Percentiles rank a stretch among this genome's conserved stretches.
Evolutionary conservation across 345 rosid genomes (phyloP).

Genomic region (Dipteronia dyeriana): DNA sequence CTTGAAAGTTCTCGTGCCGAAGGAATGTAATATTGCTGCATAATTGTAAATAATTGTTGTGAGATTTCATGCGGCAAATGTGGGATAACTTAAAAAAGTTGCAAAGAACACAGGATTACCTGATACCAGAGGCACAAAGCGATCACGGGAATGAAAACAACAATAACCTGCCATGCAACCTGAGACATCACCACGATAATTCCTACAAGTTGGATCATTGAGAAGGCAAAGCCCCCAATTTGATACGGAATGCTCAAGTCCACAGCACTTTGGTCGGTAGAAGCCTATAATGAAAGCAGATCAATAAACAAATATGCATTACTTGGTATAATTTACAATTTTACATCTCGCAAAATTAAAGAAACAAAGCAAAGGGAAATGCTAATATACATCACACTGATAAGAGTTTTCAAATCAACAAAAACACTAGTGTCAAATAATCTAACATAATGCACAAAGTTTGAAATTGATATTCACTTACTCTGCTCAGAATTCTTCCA

Average conservation of each 20-base stretch:
- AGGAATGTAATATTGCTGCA: constrained; percentile 72
- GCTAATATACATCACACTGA: no score
- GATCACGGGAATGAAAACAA: constrained; percentile 57
- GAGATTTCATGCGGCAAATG: not conserved
- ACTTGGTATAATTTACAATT: no score
- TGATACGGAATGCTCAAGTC: constrained; percentile 53
- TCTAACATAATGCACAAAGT: not conserved
- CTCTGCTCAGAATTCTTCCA: constrained; percentile 64
- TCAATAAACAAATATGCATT: not conserved
- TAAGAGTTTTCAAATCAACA: no score
- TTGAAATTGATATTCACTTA: constrained; percentile 20
- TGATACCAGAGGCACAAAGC: constrained; percentile 59
- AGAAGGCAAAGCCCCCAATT: constrained; percentile 47
- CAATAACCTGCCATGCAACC: constrained; percentile 66
- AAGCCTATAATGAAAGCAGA: constrained; percentile 47
- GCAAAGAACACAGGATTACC: constrained; percentile 35
- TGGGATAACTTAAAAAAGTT: not conserved
- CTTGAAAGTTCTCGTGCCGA: constrained; percentile 73
- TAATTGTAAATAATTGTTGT: not conserved
- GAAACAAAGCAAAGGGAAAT: no score
- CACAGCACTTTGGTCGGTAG: constrained; percentile 71
- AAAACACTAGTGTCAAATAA: no score
- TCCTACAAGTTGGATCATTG: constrained; percentile 60
- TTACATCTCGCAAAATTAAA: no score
- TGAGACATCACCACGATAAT: constrained; percentile 62